Conservation (phyloP, 257 asterid species). For the Solanum lycopersicoides region DNA sequence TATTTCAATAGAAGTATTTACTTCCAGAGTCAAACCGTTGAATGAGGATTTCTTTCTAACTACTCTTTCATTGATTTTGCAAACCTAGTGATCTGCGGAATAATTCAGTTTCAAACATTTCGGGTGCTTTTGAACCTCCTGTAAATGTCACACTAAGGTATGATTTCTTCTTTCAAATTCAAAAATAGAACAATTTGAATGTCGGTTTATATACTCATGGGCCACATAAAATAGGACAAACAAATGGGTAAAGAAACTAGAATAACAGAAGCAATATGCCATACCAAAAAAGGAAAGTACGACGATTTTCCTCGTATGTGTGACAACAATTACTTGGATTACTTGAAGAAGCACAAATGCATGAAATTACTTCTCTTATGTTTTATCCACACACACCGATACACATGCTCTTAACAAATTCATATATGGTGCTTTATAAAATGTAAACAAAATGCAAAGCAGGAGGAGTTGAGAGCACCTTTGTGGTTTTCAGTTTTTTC, state of each 20-base stretch:
- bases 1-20: not conserved
- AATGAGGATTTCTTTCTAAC: not conserved
- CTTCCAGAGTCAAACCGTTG: not conserved
- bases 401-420: not conserved
- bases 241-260: not conserved
- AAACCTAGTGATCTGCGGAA: slow-evolving; percentile 26
- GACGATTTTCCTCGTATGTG: not conserved
- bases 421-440: not conserved
- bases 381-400: not conserved
- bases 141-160: slow-evolving; percentile 34
- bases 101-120: slow-evolving; percentile 19
- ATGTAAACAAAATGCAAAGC: not conserved
- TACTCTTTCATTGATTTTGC: not conserved
- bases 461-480: not conserved
- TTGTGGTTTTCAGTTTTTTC: not conserved
- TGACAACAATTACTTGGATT: not conserved
- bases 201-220: not conserved
- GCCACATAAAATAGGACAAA: not conserved
- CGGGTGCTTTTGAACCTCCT: slow-evolving; percentile 33
- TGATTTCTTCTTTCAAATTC: not conserved
- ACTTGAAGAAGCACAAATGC: not conserved
- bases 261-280: not conserved
- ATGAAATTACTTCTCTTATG: not conserved
- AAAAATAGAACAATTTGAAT: not conserved
- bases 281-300: not conserved